Evolutionary conservation across 83 land plant genomes (phyloP).

Genomic region (Thuja plicata): DNA sequence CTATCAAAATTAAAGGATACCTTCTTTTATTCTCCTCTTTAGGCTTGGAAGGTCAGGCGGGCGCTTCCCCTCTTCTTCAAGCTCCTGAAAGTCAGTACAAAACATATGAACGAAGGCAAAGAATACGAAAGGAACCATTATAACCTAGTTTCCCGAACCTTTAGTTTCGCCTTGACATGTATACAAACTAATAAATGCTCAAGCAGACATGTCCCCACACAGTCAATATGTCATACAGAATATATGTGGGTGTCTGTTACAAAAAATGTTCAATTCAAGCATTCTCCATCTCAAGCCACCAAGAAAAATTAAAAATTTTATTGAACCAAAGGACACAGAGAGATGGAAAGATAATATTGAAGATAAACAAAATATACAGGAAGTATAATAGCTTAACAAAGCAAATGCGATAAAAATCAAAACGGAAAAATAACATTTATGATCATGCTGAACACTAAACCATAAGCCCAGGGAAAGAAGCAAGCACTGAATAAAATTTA

Average conservation of each 20-base stretch:
- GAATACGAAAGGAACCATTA: neutral
- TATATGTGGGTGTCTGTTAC: neutral
- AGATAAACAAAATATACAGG: neutral
- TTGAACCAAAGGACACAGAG: neutral
- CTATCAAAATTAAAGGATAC: constrained; percentile 38
- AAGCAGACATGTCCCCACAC: neutral
- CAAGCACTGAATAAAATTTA: neutral
- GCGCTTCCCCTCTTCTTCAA: constrained; percentile 60
- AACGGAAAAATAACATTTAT: neutral
- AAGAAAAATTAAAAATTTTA: neutral
- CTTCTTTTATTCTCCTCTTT: constrained; percentile 82
- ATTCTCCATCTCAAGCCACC: neutral
- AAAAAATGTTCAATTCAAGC: neutral
- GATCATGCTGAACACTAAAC: neutral
- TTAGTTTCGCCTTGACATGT: neutral
- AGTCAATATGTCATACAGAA: neutral
- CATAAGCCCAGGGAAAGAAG: neutral
- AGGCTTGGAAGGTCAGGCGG: constrained; percentile 82
- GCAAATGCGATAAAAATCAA: neutral
- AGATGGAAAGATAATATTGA: neutral
- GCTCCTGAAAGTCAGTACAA: constrained; percentile 46
- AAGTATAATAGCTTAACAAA: neutral
- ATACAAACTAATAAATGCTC: neutral
- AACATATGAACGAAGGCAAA: neutral
- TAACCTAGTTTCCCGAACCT: neutral